phyloP scores from a whole-genome alignment of 305 asterid species.

The Solanum hybrid region DNA sequence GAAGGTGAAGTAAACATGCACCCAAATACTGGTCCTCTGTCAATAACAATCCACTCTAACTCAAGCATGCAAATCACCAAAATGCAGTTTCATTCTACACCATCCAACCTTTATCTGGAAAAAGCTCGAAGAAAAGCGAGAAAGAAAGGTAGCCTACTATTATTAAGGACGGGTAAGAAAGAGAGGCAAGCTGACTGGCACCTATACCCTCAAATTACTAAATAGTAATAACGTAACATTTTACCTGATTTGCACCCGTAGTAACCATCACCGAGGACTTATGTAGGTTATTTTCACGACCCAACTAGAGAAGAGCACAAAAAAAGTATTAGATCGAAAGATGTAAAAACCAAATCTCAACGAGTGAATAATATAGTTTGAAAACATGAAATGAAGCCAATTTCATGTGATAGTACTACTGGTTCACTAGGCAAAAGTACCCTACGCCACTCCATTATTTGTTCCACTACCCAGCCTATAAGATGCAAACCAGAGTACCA shows the following conservation, averaged over 20 bases:
- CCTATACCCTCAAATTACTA: background rate
- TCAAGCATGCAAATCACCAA: background rate
- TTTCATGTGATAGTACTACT: background rate
- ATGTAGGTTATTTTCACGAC: conserved; percentile 49
- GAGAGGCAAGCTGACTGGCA: background rate
- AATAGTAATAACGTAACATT: background rate
- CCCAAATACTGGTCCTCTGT: background rate
- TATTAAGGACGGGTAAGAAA: background rate
- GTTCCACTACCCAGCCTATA: background rate
- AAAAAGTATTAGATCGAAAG: background rate
- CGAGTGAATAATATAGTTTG: background rate
- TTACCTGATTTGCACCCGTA: conserved; percentile 97
- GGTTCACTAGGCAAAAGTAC: background rate
- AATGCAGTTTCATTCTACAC: background rate
- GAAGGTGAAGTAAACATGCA: background rate
- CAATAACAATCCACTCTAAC: background rate
- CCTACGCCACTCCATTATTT: background rate
- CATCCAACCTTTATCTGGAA: background rate
- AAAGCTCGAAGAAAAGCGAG: background rate
- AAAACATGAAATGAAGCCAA: background rate
- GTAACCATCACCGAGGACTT: conserved; percentile 95
- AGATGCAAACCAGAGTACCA: background rate
- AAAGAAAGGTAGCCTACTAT: background rate
- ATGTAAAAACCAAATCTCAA: background rate
- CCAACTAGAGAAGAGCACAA: conserved; percentile 37